Base-by-base conservation (phyloP, 768 basidiomycete species). In the Pisolithus tinctorius region DNA sequence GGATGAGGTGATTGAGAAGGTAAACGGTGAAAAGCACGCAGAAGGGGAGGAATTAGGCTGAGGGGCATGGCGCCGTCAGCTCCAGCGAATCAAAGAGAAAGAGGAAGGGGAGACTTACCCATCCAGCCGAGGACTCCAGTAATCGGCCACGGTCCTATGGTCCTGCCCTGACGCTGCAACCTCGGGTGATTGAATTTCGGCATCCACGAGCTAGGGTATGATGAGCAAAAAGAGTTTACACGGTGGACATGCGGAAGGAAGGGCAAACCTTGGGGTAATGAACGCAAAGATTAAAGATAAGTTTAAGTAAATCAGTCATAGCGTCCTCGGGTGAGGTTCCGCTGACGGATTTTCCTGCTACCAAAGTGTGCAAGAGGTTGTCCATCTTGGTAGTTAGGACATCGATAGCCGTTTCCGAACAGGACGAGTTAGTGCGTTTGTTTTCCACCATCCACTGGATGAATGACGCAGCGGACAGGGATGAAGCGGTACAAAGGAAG, bases 291-390 rank as follows among this genome's bases (percentile, higher is more conserved):
- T 95, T 93, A 67, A 90, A 93, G 3, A 79, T 73, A 44, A 93
- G 75, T 63, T 97, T 97, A 50, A 97, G 76, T 25, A 93, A 63
- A 65, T 97, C 93, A 4, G 79, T 76, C 71, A 87, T 77, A 2
- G 93, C 90, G 50, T 90, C 88, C 57, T 76, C 77, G 29, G 81
- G 73, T 70, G 80, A 73, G 55, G 77, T 72, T 47, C 45, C 45
- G n/a, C 31, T 17, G 4, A 23, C 26, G 6, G 20, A 17, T 17
- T 75, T 61, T 51, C 81, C 76, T 38, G 71, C 67, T 39, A 81
- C 72, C 52, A 86, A 71, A 45, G 67, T 69, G 39, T 63, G 66
- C 3, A 72, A 68, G 29, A 88, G 70, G 30, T 74, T 64, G 52
- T 88, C 88, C 16, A 88, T 71, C 56, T 86, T 86, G 13, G 67